Base-by-base conservation (phyloP, 2,329 filamentous ascomycete species). In the Coniochaeta hoffmannii region DNA sequence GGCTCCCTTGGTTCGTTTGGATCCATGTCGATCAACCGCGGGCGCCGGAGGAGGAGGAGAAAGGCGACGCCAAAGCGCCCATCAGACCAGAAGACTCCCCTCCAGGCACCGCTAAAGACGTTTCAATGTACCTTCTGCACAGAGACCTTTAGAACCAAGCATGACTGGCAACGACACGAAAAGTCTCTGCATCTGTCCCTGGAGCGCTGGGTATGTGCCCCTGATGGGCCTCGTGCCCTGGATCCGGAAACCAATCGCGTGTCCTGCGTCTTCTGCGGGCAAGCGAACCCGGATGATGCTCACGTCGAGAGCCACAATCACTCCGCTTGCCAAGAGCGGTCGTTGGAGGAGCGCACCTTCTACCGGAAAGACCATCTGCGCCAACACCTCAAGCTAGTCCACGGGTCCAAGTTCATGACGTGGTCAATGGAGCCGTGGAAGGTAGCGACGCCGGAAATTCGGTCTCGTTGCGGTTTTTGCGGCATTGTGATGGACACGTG, bases 101-200 rank as follows among this genome's bases (percentile, higher is more conserved):
- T 78, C 2, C 61, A 63, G 11, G 69, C 70, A 3, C 78, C 77
- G 2, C 70, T 78, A 56, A 82, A 81, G 63, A 81, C 80, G 2
- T 85, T 80, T 67, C 83, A 86, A 67, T 87, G 83, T 67, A 87
- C 83, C 59, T 87, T 87, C 73, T 87, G 83, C 66, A 86, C 83
- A 7, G 82, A 86, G 60, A 84, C 81, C 0, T 87, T 86, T 68
- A 75, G 82, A 60, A 86, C 83, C 3, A 87, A 87, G 65, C 82
- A 87, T 62, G 83, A 87, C 67, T 87, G 83, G 83, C 82, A 86
- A 63, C 75, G 86, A 57, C 86, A 89, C 65, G 86, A 90, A 64
- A 86, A 86, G 61, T 85, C 83, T 53, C 73, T 84, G 60, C 86
- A 81, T 66, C 69, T 81, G 62, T 89, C 81, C 7, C 79, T 87